Evolutionary conservation across 106 monocot genomes (phyloP).

Genomic region (Iris macrosiphon): DNA sequence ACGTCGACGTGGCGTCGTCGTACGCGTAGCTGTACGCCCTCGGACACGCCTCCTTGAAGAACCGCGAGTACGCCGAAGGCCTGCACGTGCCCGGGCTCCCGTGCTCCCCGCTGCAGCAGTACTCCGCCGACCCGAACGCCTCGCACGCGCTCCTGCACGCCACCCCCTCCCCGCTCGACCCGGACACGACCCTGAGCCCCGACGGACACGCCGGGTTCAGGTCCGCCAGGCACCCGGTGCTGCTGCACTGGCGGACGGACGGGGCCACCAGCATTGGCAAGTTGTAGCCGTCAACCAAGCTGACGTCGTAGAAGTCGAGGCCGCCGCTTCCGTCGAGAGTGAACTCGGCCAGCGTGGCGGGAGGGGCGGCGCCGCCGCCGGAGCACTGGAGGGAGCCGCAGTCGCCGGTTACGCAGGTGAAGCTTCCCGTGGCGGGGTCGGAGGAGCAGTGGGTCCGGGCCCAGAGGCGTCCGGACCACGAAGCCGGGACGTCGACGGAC

Average conservation of each 20-base stretch:
- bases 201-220: constrained; percentile 34
- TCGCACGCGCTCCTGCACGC: constrained; percentile 64
- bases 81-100: constrained; percentile 48
- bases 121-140: constrained; percentile 64
- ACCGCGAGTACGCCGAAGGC: constrained; percentile 51
- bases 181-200: constrained; percentile 15
- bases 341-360: constrained; percentile 47
- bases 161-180: constrained; percentile 10
- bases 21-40: constrained; percentile 78
- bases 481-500: constrained; percentile 31
- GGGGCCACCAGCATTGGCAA: constrained; percentile 30
- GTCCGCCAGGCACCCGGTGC: constrained; percentile 41
- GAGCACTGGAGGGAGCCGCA: constrained; percentile 36
- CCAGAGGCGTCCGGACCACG: constrained; percentile 83
- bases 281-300: constrained; percentile 66
- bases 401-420: constrained; percentile 42
- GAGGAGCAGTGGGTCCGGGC: constrained; percentile 62
- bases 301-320: constrained; percentile 57
- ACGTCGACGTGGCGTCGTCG: constrained; percentile 67
- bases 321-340: constrained; percentile 34
- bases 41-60: constrained; percentile 78
- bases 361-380: constrained; percentile 37
- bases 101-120: constrained; percentile 63
- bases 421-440: constrained; percentile 21
- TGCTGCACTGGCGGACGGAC: constrained; percentile 5